phyloP scores from a whole-genome alignment of 2,329 filamentous ascomycete species.

The Verticillium tricorpus region DNA sequence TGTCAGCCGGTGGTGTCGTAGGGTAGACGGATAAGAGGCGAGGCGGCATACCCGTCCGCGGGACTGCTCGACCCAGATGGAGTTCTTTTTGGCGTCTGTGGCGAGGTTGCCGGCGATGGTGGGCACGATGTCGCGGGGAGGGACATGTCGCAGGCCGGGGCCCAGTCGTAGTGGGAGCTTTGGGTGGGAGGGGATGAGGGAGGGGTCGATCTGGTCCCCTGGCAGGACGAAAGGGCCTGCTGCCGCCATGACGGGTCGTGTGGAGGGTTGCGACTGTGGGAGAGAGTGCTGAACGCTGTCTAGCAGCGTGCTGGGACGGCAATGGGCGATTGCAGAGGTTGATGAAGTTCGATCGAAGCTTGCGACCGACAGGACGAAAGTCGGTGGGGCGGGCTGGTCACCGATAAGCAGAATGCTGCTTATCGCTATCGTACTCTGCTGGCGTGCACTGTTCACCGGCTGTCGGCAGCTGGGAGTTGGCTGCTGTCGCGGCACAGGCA shows the following conservation, averaged over 20 bases:
- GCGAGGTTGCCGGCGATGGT: conserved; percentile 64
- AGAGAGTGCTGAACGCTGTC: not conserved
- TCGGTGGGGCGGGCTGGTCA: not conserved
- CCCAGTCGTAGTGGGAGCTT: conserved; percentile 75
- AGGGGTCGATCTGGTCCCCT: conserved; percentile 67
- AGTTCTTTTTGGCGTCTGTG: conserved; percentile 68
- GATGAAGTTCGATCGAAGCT: not conserved
- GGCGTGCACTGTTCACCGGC: not conserved
- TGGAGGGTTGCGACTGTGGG: not conserved
- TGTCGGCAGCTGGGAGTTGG: not conserved
- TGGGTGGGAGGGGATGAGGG: conserved; percentile 61
- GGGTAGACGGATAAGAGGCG: conserved; percentile 14
- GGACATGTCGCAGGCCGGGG: conserved; percentile 77
- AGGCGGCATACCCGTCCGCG: conserved; percentile 56
- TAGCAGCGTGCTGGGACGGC: not conserved
- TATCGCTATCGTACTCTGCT: not conserved
- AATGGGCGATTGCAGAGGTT: not conserved
- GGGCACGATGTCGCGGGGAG: conserved; percentile 67
- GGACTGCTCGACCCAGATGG: conserved; percentile 71
- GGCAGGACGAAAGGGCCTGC: conserved; percentile 68
- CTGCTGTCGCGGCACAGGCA: no score
- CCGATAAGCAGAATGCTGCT: not conserved
- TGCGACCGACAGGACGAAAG: not conserved
- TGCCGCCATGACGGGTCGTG: not conserved
- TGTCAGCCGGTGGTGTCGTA: conserved; percentile 18